A percentile compares a stretch with the other conserved stretches of the same genome.
These are phyloP conservation scores for Populus hybrid DNA, from an alignment of 441 rosid genomes.

Conservation along the genomic window DNA sequence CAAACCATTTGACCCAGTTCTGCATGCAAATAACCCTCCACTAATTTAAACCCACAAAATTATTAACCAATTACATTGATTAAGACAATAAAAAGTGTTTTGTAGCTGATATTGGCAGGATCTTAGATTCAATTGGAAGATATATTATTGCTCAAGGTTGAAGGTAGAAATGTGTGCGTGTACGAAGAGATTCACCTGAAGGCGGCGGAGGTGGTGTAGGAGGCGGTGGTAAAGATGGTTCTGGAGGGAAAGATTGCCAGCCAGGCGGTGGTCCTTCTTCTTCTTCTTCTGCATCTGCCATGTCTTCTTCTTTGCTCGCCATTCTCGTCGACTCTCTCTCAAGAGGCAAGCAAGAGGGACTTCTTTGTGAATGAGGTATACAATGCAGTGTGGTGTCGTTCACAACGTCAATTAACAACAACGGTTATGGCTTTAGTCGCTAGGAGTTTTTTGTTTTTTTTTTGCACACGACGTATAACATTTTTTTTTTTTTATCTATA, in stretches of 20 bases:
- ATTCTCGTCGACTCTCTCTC: background rate
- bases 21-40: slow-evolving; percentile 12
- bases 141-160: background rate
- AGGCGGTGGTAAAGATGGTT: slow-evolving; percentile 17
- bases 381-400: background rate
- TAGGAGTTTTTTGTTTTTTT: no score
- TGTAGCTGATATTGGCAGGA: background rate
- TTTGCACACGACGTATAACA: no score
- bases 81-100: background rate
- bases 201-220: slow-evolving; percentile 19
- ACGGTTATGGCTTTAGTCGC: background rate
- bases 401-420: background rate
- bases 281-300: slow-evolving; percentile 17
- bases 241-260: slow-evolving; percentile 43
- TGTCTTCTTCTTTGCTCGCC: slow-evolving; percentile 14
- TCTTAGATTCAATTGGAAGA: background rate
- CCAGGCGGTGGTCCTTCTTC: slow-evolving; percentile 69
- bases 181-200: slow-evolving; percentile 17
- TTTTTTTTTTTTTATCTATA: no score
- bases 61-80: background rate
- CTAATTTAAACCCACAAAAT: background rate
- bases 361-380: background rate
- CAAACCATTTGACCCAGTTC: slow-evolving; percentile 70
- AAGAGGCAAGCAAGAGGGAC: background rate
- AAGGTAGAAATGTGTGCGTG: background rate